Percentiles rank a stretch among this genome's conserved stretches.
These are phyloP conservation scores for Wickerhamomyces mucosus DNA, from an alignment of 805 yeast species.

Conservation along the genomic window DNA sequence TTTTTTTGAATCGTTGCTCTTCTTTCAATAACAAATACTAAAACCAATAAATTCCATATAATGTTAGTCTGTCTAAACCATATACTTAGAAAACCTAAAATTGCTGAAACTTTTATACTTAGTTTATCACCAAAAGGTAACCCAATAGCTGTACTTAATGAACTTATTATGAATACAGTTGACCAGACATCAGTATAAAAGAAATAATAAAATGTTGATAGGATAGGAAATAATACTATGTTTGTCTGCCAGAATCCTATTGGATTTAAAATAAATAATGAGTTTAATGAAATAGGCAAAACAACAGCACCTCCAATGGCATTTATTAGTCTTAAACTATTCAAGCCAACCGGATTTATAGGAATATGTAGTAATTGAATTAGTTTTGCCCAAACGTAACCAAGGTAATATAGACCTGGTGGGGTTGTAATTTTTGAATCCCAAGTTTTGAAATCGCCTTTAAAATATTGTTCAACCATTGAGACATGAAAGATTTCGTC, in stretches of 20 bases:
- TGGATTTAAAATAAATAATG: constrained; percentile 30
- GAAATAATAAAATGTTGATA: constrained; percentile 62
- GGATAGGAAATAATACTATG: constrained; percentile 53
- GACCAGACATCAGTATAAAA: constrained; percentile 96
- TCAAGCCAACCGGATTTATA: constrained; percentile 24
- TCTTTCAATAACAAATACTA: constrained; percentile 45
- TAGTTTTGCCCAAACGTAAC: constrained; percentile 25
- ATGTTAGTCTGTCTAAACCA: constrained; percentile 87
- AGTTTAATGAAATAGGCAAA: constrained; percentile 38
- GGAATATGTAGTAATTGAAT: constrained; percentile 13
- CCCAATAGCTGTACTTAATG: constrained; percentile 39
- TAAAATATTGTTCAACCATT: constrained; percentile 63
- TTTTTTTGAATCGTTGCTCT: constrained; percentile 32
- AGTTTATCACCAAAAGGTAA: constrained; percentile 25
- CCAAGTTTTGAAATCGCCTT: constrained; percentile 59
- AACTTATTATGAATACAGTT: constrained; percentile 51
- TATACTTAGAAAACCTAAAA: constrained; percentile 53
- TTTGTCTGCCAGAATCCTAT: constrained; percentile 33
- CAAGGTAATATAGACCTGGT: constrained; percentile 71
- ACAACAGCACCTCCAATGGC: constrained; percentile 52
- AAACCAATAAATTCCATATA: constrained; percentile 66
- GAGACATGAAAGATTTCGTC: constrained; percentile 85
- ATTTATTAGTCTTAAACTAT: constrained; percentile 47
- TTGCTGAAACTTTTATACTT: constrained; percentile 37
- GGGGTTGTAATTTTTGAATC: constrained; percentile 93